A percentile compares a stretch with the other conserved stretches of the same genome.
Conservation (phyloP, 1,139 yeast genomes). For the Saccharomyces hybrid region DNA sequence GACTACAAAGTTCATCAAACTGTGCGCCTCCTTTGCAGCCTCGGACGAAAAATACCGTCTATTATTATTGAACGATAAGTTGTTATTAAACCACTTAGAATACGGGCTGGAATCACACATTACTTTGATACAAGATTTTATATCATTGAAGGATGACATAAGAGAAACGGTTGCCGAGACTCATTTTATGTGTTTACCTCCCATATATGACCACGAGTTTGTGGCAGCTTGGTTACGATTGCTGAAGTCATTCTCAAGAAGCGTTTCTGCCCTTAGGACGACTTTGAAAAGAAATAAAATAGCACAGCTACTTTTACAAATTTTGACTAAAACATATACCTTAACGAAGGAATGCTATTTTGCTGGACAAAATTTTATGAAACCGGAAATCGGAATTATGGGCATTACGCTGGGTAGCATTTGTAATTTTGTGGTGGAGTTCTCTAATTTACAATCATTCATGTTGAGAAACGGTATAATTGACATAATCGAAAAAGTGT, state of each 20-base stretch:
- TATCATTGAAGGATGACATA: slow-evolving; percentile 10
- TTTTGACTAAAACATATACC: slow-evolving; percentile 31
- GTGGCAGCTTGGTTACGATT: slow-evolving; percentile 32
- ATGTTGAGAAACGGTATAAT: slow-evolving; percentile 51
- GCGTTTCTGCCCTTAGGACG: slow-evolving; percentile 62
- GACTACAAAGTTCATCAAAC: slow-evolving; percentile 18
- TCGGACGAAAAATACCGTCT: slow-evolving; percentile 25
- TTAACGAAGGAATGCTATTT: slow-evolving; percentile 23
- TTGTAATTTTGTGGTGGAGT: slow-evolving; percentile 73
- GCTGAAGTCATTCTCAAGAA: slow-evolving; percentile 64
- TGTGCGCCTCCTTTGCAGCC: slow-evolving; percentile 26
- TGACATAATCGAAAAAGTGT: slow-evolving; percentile 37
- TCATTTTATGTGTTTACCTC: slow-evolving; percentile 13
- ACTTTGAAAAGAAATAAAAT: slow-evolving; percentile 53
- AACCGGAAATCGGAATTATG: slow-evolving; percentile 35
- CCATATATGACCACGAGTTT: slow-evolving; percentile 21
- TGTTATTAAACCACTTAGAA: slow-evolving; percentile 20
- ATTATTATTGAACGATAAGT: slow-evolving; percentile 18
- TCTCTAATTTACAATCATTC: slow-evolving; percentile 59
- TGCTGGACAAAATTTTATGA: slow-evolving; percentile 22
- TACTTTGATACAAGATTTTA: slow-evolving; percentile 17
- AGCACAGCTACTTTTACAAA: slow-evolving; percentile 40
- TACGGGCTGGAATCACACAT: slow-evolving; percentile 20
- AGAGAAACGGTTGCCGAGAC: neutral
- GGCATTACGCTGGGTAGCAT: slow-evolving; percentile 59